Evolutionary conservation across 1,284 basidiomycete species (phyloP).

Genomic region (Rhodotorula sp.): DNA sequence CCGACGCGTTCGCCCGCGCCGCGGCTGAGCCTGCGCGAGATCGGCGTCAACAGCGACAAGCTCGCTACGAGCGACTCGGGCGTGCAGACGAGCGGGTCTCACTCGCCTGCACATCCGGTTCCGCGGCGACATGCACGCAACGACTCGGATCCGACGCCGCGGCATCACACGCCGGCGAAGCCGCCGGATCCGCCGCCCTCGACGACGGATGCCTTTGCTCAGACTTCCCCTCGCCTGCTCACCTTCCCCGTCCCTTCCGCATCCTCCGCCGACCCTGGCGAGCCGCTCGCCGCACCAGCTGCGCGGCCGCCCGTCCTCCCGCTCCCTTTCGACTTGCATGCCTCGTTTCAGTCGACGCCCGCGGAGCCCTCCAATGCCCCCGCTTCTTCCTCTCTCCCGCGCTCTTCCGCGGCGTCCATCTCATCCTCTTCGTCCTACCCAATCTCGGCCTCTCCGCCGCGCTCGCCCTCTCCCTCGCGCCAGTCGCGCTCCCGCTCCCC

Average conservation of each 20-base stretch:
- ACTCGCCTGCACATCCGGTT: background rate
- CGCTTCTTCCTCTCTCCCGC: background rate
- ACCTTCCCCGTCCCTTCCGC: background rate
- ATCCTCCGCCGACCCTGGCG: background rate
- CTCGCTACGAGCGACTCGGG: background rate
- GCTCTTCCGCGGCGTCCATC: background rate
- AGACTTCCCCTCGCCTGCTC: conserved; percentile 24
- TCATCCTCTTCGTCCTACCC: background rate
- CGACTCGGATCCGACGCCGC: background rate
- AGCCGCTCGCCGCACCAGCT: conserved; percentile 3
- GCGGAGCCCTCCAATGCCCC: background rate
- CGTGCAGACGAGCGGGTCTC: background rate
- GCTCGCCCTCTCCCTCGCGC: conserved; percentile 1
- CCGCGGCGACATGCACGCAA: background rate
- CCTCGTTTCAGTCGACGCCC: conserved; percentile 29
- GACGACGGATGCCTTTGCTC: conserved; percentile 4
- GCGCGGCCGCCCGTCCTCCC: conserved; percentile 3
- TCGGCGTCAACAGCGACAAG: background rate
- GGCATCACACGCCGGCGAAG: background rate
- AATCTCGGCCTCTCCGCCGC: background rate
- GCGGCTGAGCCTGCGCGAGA: background rate
- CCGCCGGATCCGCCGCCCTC: background rate
- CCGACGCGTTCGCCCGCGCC: background rate
- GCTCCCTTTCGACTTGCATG: conserved; percentile 31
- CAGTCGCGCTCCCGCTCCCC: conserved; percentile 9